A percentile compares a stretch with the other conserved stretches of the same genome.
These are phyloP conservation scores for Talaromyces pinophilus DNA, from an alignment of 2,329 filamentous ascomycete genomes.

Conservation along the genomic window DNA sequence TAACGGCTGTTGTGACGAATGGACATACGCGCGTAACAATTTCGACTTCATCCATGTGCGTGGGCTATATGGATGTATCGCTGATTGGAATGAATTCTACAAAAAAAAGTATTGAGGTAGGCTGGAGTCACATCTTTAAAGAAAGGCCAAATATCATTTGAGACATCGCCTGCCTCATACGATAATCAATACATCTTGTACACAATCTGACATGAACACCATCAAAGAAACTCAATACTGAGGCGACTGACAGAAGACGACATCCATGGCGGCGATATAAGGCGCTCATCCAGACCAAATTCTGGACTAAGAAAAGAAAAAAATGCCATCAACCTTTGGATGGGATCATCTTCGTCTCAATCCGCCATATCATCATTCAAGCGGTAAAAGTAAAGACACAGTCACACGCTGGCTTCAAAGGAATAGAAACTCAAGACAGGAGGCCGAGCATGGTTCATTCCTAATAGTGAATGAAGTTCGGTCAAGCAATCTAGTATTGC, in stretches of 20 bases:
- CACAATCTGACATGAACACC: not conserved
- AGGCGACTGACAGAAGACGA: not conserved
- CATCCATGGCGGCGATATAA: constrained; percentile 9
- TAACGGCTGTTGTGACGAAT: constrained; percentile 27
- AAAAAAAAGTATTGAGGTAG: constrained; percentile 9
- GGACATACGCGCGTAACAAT: constrained; percentile 23
- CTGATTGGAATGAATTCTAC: constrained; percentile 16
- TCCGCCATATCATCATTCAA: too few species aligned
- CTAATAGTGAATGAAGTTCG: too few species aligned
- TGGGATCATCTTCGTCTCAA: not conserved
- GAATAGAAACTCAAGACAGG: too few species aligned
- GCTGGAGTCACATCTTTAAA: not conserved
- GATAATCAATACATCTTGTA: not conserved
- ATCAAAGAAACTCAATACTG: not conserved
- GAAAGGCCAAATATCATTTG: constrained; percentile 5
- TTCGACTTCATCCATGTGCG: constrained; percentile 31
- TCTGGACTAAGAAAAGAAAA: not conserved
- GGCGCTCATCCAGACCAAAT: not conserved
- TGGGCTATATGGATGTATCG: constrained; percentile 22
- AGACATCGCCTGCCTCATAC: constrained; percentile 1
- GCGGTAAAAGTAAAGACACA: too few species aligned
- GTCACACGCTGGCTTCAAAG: too few species aligned
- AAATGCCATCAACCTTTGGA: constrained; percentile 10
- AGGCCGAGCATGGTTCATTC: too few species aligned
- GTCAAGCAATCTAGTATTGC: too few species aligned